Base-by-base conservation (phyloP, 2,329 filamentous ascomycete genomes). In the Fusarium transvaalense region DNA sequence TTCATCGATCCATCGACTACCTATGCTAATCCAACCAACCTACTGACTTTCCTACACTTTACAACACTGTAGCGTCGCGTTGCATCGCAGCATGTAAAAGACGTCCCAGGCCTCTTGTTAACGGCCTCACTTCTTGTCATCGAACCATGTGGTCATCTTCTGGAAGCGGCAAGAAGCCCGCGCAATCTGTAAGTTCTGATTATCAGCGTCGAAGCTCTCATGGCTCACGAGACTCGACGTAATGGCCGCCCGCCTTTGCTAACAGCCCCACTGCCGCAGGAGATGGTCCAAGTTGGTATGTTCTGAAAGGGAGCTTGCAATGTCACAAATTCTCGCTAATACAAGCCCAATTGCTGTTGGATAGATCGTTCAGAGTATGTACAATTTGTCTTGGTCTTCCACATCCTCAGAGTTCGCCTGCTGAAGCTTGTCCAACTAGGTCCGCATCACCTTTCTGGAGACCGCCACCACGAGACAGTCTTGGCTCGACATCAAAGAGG, bases 241-340 rank as follows among this genome's bases (percentile, higher is more conserved):
- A 67, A 67, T 71, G 61, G 69, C 56, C 48, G 64, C 60, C 60
- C 55, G 65, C 61, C 71, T 68, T 68, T 75, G 72, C 77, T 81
- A 73, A 80, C 77, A 72, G 71, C 78, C 77, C 77, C 75, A 76
- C 78, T 73, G 79, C 75, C 82, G 77, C 84, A 98, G 93, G 96
- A 99, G 87, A 99, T 99, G 96, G 93, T 97, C 74, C 95, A 99
- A 91, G 94, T 99, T 85, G 95, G 96, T 98, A 91, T 76, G 86
- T 71, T 50, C 41, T 53, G 47, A 59, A 39, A 48, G 37, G 37
- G 51, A 42, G 43, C 61, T 71, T 58, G 60, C 63, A 39, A 53
- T 25, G 46, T 68, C 57, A 25, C 27, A 46, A 46, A 31, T 55
- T 23, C 10, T 60, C 68, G 62, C 76, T 79, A 58, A 79, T 71